Evolutionary conservation across 768 basidiomycete genomes (phyloP), one percentile per base, ranked within the genome.

Genomic region (Tylopilus sp.): DNA sequence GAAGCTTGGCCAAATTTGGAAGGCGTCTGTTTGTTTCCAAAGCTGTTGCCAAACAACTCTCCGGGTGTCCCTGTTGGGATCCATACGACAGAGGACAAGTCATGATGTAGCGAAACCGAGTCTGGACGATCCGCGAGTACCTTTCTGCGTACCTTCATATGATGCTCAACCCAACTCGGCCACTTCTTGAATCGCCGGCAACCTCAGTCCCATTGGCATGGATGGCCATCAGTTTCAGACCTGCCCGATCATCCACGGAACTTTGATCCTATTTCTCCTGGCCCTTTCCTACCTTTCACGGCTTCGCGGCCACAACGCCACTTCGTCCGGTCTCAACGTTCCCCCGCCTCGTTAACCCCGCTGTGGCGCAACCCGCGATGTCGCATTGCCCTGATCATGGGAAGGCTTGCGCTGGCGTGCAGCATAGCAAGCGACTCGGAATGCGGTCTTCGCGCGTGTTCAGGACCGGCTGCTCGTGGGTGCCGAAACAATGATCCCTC

Each of bases 11-110:
- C 55, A 38, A 56, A 57, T 56, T 20, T 3, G 52, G 55, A 50
- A 35, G 40, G 53, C 17, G 68, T 59, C 57, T 67, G 65, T 67
- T 67, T 69, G 47, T 47, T 67, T 61, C 52, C 15, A 52, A 68
- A 44, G 65, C 52, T 15, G n/a, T 60, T 57, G 68, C 57, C 57
- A 67, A 67, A 67, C 45, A 67, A 51, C 36, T 31, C 33, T 15
- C n/a, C n/a, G n/a, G n/a, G n/a, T n/a, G n/a, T n/a, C n/a, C n/a
- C n/a, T n/a, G n/a, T n/a, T n/a, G n/a, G n/a, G n/a, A n/a, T n/a
- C n/a, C n/a, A n/a, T n/a, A 9, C 8, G 11, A 31, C 31, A 6
- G 15, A 31, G 31, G 5, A 6, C 28, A 28, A 28, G 28, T 28
- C 28, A 28, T 10, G 6, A 28, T 17, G 33, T 17, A n/a, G n/a